Conservation (phyloP, 768 basidiomycete species). For the Suillus subaureus region DNA sequence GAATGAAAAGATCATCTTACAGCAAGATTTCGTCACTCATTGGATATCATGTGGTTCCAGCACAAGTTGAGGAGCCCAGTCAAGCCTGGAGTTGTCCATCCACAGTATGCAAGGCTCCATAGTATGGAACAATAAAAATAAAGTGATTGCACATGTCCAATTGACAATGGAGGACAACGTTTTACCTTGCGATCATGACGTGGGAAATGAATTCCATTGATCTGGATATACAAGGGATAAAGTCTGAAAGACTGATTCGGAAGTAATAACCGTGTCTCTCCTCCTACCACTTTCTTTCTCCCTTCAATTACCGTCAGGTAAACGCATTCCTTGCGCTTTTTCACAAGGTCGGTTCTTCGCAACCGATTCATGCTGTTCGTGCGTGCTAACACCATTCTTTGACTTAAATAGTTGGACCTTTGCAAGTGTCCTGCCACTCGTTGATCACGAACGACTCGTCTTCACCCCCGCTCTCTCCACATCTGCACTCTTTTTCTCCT, state of each 20-base stretch:
- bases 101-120: too few relatives aligned
- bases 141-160: neutral
- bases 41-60: neutral
- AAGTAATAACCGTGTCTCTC: constrained; percentile 15
- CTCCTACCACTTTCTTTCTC: constrained; percentile 7
- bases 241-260: constrained; percentile 11
- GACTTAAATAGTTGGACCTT: constrained; percentile 8
- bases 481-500: constrained; percentile 25
- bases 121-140: neutral
- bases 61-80: too few relatives aligned
- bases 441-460: constrained; percentile 23
- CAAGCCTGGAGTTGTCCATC: neutral
- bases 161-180: constrained; percentile 2
- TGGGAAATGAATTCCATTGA: constrained; percentile 9
- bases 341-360: constrained; percentile 13
- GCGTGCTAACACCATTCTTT: constrained; percentile 28
- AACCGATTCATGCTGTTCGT: neutral
- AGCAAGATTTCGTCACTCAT: neutral
- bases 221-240: neutral
- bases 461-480: constrained; percentile 27
- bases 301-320: constrained; percentile 15
- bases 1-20: constrained; percentile 2
- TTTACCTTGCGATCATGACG: constrained; percentile 1
- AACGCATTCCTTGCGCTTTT: constrained; percentile 16
- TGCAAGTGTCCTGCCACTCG: constrained; percentile 8